A percentile compares a stretch with the other conserved stretches of the same genome.
Evolutionary conservation across 2,329 filamentous ascomycete genomes (phyloP).

Genomic region (Colletotrichum aenigma): DNA sequence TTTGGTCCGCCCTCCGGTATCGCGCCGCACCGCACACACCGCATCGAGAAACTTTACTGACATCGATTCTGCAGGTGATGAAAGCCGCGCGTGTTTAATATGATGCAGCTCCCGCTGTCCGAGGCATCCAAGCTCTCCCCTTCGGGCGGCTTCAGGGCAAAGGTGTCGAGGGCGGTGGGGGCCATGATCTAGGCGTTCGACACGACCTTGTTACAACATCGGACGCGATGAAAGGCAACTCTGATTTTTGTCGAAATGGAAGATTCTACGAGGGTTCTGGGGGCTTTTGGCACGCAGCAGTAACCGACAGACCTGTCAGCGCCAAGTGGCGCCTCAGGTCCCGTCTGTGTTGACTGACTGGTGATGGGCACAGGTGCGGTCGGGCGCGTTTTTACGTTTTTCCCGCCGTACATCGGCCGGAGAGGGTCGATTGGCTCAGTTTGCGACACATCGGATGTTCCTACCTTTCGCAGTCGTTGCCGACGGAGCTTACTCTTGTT

Average conservation of each 20-base stretch:
- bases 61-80: slow-evolving; percentile 79
- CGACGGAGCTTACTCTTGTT: neutral
- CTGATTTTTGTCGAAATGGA: slow-evolving; percentile 67
- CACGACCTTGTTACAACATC: slow-evolving; percentile 98
- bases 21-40: slow-evolving; percentile 7
- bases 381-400: neutral
- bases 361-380: neutral
- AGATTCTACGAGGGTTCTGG: slow-evolving; percentile 4
- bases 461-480: neutral
- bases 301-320: neutral
- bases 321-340: slow-evolving; percentile 4
- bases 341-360: neutral
- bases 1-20: slow-evolving; percentile 28
- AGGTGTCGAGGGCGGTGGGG: slow-evolving; percentile 66
- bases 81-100: slow-evolving; percentile 95
- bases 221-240: slow-evolving; percentile 97
- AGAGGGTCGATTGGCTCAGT: neutral
- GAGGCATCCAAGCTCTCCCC: slow-evolving; percentile 82
- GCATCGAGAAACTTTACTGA: neutral
- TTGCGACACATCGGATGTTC: neutral
- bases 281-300: neutral
- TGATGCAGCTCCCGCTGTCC: slow-evolving; percentile 76
- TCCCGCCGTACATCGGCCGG: neutral
- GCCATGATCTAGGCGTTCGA: slow-evolving; percentile 98
- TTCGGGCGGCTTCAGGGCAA: slow-evolving; percentile 87